Conservation (phyloP, 1,284 basidiomycete genomes). For the Dichomitus squalens region DNA sequence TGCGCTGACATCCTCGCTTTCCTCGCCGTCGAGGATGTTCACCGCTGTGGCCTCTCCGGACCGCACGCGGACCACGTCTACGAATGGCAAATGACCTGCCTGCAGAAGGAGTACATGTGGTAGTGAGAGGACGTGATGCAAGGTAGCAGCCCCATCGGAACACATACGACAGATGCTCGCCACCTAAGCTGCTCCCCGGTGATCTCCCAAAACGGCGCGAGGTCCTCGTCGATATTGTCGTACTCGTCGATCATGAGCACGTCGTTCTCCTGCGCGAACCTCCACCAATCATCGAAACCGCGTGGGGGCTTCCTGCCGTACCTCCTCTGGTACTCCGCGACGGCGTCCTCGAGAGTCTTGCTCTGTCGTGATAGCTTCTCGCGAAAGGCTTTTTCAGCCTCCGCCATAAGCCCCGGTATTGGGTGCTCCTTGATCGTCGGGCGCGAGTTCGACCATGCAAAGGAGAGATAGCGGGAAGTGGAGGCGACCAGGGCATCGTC, state of each 20-base stretch:
- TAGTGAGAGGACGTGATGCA: not conserved
- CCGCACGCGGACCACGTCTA: slow-evolving; percentile 82
- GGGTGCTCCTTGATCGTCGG: slow-evolving; percentile 59
- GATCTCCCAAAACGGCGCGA: slow-evolving; percentile 81
- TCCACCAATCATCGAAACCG: slow-evolving; percentile 91
- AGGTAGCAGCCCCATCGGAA: not conserved
- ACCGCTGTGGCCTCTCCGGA: slow-evolving; percentile 66
- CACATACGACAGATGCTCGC: slow-evolving; percentile 67
- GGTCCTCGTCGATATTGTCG: slow-evolving; percentile 78
- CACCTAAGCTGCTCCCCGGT: slow-evolving; percentile 72
- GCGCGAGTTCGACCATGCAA: slow-evolving; percentile 23
- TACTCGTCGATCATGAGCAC: slow-evolving; percentile 91
- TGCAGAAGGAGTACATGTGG: slow-evolving; percentile 28
- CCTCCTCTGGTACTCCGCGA: slow-evolving; percentile 76
- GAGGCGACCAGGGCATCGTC: slow-evolving; percentile 27
- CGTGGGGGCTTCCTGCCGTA: slow-evolving; percentile 82
- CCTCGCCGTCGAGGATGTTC: slow-evolving; percentile 60
- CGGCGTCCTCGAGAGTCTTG: slow-evolving; percentile 72
- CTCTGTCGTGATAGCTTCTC: slow-evolving; percentile 75
- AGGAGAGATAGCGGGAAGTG: slow-evolving; percentile 25
- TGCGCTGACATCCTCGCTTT: slow-evolving; percentile 72
- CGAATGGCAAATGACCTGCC: slow-evolving; percentile 79
- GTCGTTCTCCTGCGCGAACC: slow-evolving; percentile 73
- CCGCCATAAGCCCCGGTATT: slow-evolving; percentile 79
- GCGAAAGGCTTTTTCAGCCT: slow-evolving; percentile 71